Evolutionary conservation across 805 yeast species (phyloP), one percentile per base, ranked within the genome.

Genomic region (Lipomyces spencermartinsiae): DNA sequence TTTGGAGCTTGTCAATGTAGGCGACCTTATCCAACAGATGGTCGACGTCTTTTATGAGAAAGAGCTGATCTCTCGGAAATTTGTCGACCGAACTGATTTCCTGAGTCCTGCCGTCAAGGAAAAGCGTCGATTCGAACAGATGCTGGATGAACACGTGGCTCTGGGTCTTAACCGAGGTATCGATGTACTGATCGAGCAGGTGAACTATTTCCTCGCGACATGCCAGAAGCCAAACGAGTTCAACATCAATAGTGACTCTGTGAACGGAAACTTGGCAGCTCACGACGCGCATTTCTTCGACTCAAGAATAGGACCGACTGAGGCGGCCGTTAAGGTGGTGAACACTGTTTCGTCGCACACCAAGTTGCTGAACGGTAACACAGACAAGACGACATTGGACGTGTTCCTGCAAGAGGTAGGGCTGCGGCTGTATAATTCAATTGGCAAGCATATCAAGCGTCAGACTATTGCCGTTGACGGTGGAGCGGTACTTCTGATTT

Each of bases 361-460:
- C 69, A 86, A 85, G 65, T 79, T 93, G 65, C 80, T 94, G 57
- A 86, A 85, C 19, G 97, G 93, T 1, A 85, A 95, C 4, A 91
- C 97, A 0, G 98, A 94, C 64, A 91, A 89, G 75, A 85, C 92
- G 0, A 89, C 96, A 12, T 85, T 93, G 33, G 98, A 93, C 73
- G 96, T 94, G 0, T 95, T 93, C 76, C 95, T 93, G 74, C 97
- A 93, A 76, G 99, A 95, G 75, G 88, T 94, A 43, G 97, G 97
- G 0, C 91, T 92, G 77, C 78, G 98, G 56, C 89, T 95, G 68
- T 92, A 92, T 75, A 87, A 85, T 51, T 82, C 88, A 0, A 80
- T 95, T 35, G 90, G 92, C 55, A 93, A 92, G 76, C 86, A 90
- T 66, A 83, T 95, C 65, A 92, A 93, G 73, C 83, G 85, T 61